Percentiles rank a stretch among this genome's conserved stretches.
phyloP scores from a whole-genome alignment of 2,329 filamentous ascomycete species.

The Epichloe typhina region DNA sequence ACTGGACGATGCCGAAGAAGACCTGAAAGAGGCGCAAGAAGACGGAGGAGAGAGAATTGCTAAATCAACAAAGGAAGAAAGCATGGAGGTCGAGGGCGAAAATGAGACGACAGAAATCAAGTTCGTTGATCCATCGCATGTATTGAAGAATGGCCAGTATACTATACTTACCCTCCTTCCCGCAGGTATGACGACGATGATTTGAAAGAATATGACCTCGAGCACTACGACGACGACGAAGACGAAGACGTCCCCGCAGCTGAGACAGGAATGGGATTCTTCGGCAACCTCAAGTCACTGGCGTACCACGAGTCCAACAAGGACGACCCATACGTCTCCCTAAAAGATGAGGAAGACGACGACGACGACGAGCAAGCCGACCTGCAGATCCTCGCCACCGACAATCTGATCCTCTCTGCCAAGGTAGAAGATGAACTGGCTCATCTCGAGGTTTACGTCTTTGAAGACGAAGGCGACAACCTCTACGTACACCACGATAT shows the following conservation, averaged over 20 bases:
- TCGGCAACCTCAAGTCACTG: constrained; percentile 86
- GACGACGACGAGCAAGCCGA: constrained; percentile 87
- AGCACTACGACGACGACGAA: constrained; percentile 85
- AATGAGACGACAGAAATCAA: constrained; percentile 2
- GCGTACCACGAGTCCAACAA: constrained; percentile 91
- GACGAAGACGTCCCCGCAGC: constrained; percentile 33
- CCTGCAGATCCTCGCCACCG: constrained; percentile 79
- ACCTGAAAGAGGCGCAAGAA: constrained; percentile 58
- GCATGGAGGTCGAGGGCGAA: constrained; percentile 16
- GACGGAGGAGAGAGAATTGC: constrained; percentile 11
- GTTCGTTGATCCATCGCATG: constrained; percentile 1
- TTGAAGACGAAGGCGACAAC: constrained; percentile 90
- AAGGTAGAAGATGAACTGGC: constrained; percentile 96
- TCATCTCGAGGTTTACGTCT: constrained; percentile 93
- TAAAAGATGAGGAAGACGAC: constrained; percentile 50
- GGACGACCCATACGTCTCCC: constrained; percentile 91
- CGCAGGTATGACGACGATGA: constrained; percentile 61
- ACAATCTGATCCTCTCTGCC: constrained; percentile 84
- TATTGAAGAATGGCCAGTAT: too few species aligned
- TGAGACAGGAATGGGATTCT: constrained; percentile 73
- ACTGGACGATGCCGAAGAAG: constrained; percentile 83
- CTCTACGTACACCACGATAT: constrained; percentile 99
- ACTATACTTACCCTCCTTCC: constrained; percentile 8
- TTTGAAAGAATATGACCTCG: constrained; percentile 89
- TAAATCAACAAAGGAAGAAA: constrained; percentile 20